Evolutionary conservation across 345 rosid genomes (phyloP).

Genomic region (Melaleuca alternifolia): DNA sequence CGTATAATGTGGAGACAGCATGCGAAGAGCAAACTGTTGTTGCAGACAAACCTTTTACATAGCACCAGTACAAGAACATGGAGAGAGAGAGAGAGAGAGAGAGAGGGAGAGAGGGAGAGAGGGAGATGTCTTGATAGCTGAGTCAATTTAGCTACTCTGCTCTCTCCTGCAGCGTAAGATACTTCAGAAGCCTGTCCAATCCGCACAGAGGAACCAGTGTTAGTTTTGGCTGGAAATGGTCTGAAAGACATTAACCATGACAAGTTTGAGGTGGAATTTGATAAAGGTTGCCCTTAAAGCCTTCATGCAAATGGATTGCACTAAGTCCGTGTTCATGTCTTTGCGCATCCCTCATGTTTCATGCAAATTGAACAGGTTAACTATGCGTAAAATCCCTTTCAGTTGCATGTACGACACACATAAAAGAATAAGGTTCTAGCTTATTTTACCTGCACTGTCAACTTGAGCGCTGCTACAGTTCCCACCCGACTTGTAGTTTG

Average conservation of each 20-base stretch:
- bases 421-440: background rate
- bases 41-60: background rate
- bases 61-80: background rate
- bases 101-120: background rate
- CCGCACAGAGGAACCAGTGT: background rate
- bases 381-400: background rate
- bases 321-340: background rate
- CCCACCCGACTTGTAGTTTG: constrained; percentile 23
- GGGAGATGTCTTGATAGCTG: background rate
- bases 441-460: constrained; percentile 7
- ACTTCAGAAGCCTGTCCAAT: constrained; percentile 7
- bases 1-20: background rate
- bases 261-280: background rate
- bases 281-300: background rate
- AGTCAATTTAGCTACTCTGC: background rate
- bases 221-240: background rate
- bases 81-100: background rate
- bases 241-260: background rate
- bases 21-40: background rate
- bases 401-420: background rate
- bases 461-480: background rate
- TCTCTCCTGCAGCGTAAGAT: constrained; percentile 13
- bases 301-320: background rate
- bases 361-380: background rate
- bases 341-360: background rate